phyloP scores from a whole-genome alignment of 2,329 filamentous ascomycete genomes.

The Xylariaceae sp. region DNA sequence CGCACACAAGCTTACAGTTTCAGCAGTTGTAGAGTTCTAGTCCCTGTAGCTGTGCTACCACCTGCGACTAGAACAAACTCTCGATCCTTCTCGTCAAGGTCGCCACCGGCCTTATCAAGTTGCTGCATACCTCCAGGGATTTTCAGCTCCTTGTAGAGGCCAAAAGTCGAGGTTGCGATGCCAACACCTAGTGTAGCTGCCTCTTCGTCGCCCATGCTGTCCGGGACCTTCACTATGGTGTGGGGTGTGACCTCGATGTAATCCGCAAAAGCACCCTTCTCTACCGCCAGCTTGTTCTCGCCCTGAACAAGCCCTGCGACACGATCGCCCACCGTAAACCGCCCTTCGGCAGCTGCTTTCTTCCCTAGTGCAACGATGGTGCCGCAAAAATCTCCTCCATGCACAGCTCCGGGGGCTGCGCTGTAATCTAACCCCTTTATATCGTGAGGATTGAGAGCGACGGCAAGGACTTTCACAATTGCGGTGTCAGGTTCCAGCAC shows the following conservation, averaged over 20 bases:
- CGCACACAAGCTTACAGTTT: conserved; percentile 21
- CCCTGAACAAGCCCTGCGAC: conserved; percentile 22
- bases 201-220: conserved; percentile 39
- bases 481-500: conserved; percentile 22
- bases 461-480: conserved; percentile 28
- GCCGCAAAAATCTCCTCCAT: conserved; percentile 33
- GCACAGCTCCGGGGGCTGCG: conserved; percentile 25
- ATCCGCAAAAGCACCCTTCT: conserved; percentile 44
- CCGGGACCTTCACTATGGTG: conserved; percentile 42
- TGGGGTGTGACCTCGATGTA: conserved; percentile 39
- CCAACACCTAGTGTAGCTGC: conserved; percentile 41
- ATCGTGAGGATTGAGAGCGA: conserved; percentile 36
- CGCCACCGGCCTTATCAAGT: conserved; percentile 3
- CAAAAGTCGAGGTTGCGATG: conserved; percentile 39
- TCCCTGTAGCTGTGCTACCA: conserved; percentile 52
- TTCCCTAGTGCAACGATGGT: conserved; percentile 26
- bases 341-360: conserved; percentile 21
- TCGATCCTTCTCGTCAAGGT: conserved; percentile 2
- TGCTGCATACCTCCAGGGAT: conserved; percentile 35
- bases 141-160: conserved; percentile 40
- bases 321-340: conserved; percentile 26
- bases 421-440: conserved; percentile 30
- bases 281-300: conserved; percentile 10
- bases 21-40: conserved; percentile 52
- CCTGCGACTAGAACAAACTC: conserved; percentile 52